A percentile compares a stretch with the other conserved stretches of the same genome.
Conservation (phyloP, 495 filamentous ascomycete species). For the Lophiostoma macrostomum region DNA sequence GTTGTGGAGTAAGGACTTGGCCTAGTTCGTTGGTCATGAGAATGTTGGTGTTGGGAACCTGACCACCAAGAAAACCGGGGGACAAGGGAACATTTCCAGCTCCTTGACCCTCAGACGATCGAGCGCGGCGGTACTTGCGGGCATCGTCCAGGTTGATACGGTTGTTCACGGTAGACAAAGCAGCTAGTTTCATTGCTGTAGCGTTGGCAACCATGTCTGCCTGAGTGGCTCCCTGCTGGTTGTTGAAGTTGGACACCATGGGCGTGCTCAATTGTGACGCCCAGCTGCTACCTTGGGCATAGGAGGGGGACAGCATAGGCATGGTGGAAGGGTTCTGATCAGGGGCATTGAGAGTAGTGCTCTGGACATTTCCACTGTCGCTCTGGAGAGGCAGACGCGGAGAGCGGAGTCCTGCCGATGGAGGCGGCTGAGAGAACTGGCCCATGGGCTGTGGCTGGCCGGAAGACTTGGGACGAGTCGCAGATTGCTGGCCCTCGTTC, state of each 20-base stretch:
- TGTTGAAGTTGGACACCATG: slow-evolving; percentile 79
- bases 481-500: slow-evolving; percentile 59
- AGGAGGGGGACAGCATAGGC: slow-evolving; percentile 79
- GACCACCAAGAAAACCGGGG: slow-evolving; percentile 47
- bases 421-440: slow-evolving; percentile 85
- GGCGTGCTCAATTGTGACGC: slow-evolving; percentile 98
- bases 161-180: slow-evolving; percentile 96
- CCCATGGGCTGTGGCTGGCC: slow-evolving; percentile 87
- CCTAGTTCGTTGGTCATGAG: slow-evolving; percentile 89
- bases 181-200: slow-evolving; percentile 97
- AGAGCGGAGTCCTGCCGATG: slow-evolving; percentile 77
- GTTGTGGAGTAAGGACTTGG: slow-evolving; percentile 80
- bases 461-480: slow-evolving; percentile 84
- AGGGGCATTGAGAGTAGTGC: slow-evolving; percentile 70
- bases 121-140: slow-evolving; percentile 85
- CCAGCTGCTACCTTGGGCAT: slow-evolving; percentile 83
- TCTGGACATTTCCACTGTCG: slow-evolving; percentile 67
- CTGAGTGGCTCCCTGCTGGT: slow-evolving; percentile 57
- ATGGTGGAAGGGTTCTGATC: slow-evolving; percentile 66
- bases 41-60: slow-evolving; percentile 62
- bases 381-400: slow-evolving; percentile 65
- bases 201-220: slow-evolving; percentile 99
- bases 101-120: slow-evolving; percentile 80
- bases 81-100: slow-evolving; percentile 42
- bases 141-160: slow-evolving; percentile 95